phyloP scores from a whole-genome alignment of 495 filamentous ascomycete species.

The Annulohypoxylon maeteangense region DNA sequence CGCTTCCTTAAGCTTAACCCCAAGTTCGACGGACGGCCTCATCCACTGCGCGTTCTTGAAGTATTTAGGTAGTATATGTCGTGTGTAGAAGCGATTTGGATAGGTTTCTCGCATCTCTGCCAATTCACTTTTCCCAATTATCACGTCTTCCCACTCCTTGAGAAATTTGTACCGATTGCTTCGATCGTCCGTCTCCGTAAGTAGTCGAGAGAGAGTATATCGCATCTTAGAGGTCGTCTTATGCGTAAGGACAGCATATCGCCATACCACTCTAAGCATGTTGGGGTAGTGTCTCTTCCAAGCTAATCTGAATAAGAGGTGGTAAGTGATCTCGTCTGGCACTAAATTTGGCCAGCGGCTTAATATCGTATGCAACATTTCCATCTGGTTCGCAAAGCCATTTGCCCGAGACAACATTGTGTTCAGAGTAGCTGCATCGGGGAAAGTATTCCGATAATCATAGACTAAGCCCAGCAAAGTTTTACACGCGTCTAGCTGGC shows the following conservation, averaged over 20 bases:
- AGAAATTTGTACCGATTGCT: slow-evolving; percentile 13
- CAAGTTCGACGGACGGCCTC: slow-evolving; percentile 4
- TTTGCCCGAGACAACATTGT: slow-evolving; percentile 51
- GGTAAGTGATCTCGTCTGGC: slow-evolving; percentile 38
- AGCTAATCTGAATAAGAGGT: slow-evolving; percentile 49
- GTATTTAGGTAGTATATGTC: slow-evolving; percentile 29
- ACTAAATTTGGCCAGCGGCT: slow-evolving; percentile 23
- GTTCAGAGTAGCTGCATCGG: slow-evolving; percentile 47
- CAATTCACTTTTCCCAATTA: slow-evolving; percentile 37
- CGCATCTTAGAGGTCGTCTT: slow-evolving; percentile 41
- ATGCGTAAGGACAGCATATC: slow-evolving; percentile 46
- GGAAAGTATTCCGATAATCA: slow-evolving; percentile 2
- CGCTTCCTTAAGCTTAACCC: slow-evolving; percentile 35
- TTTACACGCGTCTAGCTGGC: slow-evolving; percentile 37
- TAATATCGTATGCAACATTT: slow-evolving; percentile 8
- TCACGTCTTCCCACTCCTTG: slow-evolving; percentile 42
- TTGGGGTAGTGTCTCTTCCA: slow-evolving; percentile 48
- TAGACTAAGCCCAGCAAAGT: slow-evolving; percentile 45
- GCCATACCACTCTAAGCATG: slow-evolving; percentile 51
- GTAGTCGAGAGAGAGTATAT: slow-evolving; percentile 19
- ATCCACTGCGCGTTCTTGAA: background rate
- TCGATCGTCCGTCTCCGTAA: background rate
- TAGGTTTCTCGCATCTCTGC: slow-evolving; percentile 18
- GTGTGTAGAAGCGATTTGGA: background rate
- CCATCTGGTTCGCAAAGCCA: slow-evolving; percentile 39